phyloP scores from a whole-genome alignment of 75 land plant genomes.

The Adiantum capillusveneris region DNA sequence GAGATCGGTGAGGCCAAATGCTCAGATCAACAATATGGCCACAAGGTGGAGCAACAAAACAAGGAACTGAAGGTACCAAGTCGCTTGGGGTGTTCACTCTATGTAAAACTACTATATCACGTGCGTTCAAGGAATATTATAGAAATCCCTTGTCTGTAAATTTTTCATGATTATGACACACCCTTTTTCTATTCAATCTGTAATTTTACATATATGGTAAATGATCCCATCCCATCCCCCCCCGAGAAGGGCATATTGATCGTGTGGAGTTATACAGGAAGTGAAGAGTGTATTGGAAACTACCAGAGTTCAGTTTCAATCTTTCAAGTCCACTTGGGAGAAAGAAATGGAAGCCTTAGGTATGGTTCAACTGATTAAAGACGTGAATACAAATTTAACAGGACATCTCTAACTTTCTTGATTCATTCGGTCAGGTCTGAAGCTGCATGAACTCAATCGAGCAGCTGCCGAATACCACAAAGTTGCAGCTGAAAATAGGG shows the following conservation, averaged over 20 bases:
- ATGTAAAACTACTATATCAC: too few relatives aligned
- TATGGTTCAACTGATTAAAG: background rate
- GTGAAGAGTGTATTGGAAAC: background rate
- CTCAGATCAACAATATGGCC: background rate
- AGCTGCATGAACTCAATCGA: slow-evolving; percentile 39
- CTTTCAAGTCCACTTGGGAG: slow-evolving; percentile 15
- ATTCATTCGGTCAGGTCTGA: slow-evolving; percentile 20
- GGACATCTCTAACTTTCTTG: background rate
- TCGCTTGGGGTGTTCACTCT: background rate
- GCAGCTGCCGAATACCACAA: slow-evolving; percentile 58
- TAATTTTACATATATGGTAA: too few relatives aligned
- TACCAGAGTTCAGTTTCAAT: slow-evolving; percentile 1
- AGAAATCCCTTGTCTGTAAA: too few relatives aligned
- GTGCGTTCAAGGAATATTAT: too few relatives aligned
- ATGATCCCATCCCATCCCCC: background rate
- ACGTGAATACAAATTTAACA: slow-evolving; percentile 8
- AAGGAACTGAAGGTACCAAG: background rate
- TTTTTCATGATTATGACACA: too few relatives aligned
- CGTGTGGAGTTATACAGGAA: background rate
- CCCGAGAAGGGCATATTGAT: background rate
- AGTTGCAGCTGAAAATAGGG: slow-evolving; percentile 70
- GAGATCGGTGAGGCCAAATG: background rate
- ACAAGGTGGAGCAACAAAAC: background rate
- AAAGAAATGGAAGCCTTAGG: slow-evolving; percentile 35
- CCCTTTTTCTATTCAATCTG: too few relatives aligned